Conservation (phyloP, 2,329 filamentous ascomycete genomes). For the Ascochyta rabiei region DNA sequence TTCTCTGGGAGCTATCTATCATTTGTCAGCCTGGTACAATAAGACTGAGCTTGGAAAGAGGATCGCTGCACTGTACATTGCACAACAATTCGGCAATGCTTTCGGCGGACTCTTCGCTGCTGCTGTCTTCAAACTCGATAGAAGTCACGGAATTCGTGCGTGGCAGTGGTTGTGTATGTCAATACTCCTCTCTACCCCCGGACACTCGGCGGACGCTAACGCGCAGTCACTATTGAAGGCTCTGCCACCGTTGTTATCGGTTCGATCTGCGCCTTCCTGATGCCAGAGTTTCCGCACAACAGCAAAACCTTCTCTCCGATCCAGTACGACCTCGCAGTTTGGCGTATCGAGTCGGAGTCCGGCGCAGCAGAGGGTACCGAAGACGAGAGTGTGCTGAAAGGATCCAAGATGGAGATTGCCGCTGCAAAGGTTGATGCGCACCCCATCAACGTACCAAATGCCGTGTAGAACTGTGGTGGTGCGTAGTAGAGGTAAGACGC, state of each 20-base stretch:
- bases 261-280: constrained; percentile 25
- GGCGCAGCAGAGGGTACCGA: constrained; percentile 24
- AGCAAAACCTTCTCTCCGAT: constrained; percentile 18
- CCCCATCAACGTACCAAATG: constrained; percentile 44
- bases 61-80: constrained; percentile 43
- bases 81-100: constrained; percentile 44
- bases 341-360: constrained; percentile 27
- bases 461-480: constrained; percentile 30
- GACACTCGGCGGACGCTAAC: neutral
- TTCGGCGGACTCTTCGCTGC: constrained; percentile 51
- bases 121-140: constrained; percentile 39
- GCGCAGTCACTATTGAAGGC: constrained; percentile 20
- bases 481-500: constrained; percentile 33
- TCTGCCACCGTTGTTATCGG: constrained; percentile 27
- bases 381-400: constrained; percentile 56
- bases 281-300: constrained; percentile 29
- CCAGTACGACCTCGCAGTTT: constrained; percentile 26
- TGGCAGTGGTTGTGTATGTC: constrained; percentile 35
- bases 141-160: constrained; percentile 33
- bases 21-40: constrained; percentile 69
- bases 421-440: constrained; percentile 45
- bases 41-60: constrained; percentile 52
- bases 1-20: constrained; percentile 65
- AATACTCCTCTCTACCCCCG: neutral
- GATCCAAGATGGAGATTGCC: constrained; percentile 61